Evolutionary conservation across 768 basidiomycete genomes (phyloP), one percentile per base, ranked within the genome.

Genomic region (Tricholoma matsutake): DNA sequence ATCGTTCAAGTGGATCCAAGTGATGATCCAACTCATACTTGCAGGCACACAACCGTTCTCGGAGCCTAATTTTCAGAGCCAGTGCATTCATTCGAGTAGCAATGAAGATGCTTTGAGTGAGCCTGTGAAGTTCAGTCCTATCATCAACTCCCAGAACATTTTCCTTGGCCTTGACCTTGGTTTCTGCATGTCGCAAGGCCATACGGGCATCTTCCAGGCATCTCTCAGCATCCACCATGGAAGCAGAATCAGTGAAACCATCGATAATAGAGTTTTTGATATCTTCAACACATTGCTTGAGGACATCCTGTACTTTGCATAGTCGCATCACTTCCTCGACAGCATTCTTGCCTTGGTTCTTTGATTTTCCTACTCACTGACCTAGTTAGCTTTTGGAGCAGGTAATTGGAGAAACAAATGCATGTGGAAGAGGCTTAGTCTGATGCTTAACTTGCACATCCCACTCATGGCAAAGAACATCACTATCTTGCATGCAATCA

Each of bases 41-140:
- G n/a, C n/a, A 2, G 63, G 54, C 13, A 65, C 53, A 3, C 64
- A 58, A 4, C 73, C 52, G 3, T 54, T 52, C 25, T 71, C 64
- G 62, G 1, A 73, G 59, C 5, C 66, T 39, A 8, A 58, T 51
- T 57, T 75, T 75, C n/a, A 72, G 14, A 6, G 67, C 68, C 6
- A 51, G 35, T 63, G 65, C n/a, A 22, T 2, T 20, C 10, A 6
- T n/a, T n/a, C n/a, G n/a, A n/a, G n/a, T n/a, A n/a, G n/a, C n/a
- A n/a, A n/a, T n/a, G n/a, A n/a, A n/a, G n/a, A n/a, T n/a, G n/a
- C n/a, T n/a, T n/a, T n/a, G n/a, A n/a, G n/a, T n/a, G n/a, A n/a
- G n/a, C n/a, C n/a, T n/a, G n/a, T n/a, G n/a, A n/a, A n/a, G n/a
- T n/a, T n/a, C n/a, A n/a, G n/a, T n/a, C n/a, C n/a, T 35, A 35